These are phyloP conservation scores for Penicillium angulare DNA, from an alignment of 495 filamentous ascomycete genomes.

Conservation along the genomic window DNA sequence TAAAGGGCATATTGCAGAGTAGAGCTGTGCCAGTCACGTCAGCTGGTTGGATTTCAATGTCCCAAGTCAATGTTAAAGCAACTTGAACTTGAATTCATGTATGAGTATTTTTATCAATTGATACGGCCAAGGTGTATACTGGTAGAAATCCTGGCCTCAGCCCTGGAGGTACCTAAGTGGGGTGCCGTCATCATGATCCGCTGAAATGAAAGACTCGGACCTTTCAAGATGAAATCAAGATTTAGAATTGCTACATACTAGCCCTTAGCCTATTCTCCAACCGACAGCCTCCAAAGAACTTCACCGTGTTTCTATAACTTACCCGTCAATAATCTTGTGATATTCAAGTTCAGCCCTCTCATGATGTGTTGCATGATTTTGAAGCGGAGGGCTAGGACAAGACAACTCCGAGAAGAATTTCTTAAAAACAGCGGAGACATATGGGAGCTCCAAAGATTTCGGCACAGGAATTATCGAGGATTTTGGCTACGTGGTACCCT, in stretches of 20 bases:
- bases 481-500: not conserved
- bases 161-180: constrained; percentile 1
- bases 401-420: not conserved
- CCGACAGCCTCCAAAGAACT: not conserved
- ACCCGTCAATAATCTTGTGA: not conserved
- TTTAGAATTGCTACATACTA: constrained; percentile 2
- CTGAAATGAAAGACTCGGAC: not conserved
- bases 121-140: constrained; percentile 1
- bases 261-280: constrained; percentile 1
- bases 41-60: not conserved
- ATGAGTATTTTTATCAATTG: not conserved
- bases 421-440: constrained; percentile 2
- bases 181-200: constrained; percentile 1
- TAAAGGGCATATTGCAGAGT: not conserved
- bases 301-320: not conserved
- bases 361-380: not conserved
- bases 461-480: not conserved
- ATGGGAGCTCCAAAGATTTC: not conserved
- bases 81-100: constrained; percentile 1
- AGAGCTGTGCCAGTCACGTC: not conserved
- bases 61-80: not conserved
- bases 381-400: not conserved
- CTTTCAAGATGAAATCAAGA: constrained; percentile 1
- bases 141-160: not conserved
- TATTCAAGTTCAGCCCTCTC: constrained; percentile 2